Base-by-base conservation (phyloP, 306 rosid genomes). In the Gynostemma pentaphyllum region DNA sequence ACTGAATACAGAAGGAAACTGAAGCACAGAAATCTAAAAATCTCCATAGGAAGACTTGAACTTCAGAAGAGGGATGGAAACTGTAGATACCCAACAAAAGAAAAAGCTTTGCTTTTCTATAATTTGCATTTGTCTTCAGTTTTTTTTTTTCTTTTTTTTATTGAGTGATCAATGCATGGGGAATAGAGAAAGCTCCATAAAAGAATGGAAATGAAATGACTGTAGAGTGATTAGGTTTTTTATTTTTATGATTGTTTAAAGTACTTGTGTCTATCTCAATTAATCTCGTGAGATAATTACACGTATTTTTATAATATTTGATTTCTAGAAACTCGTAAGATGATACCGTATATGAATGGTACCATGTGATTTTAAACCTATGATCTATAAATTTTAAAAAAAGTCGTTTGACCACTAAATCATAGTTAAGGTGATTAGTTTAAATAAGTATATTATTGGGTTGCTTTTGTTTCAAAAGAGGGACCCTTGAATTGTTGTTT, bases 1-100 rank as follows among this genome's bases (percentile, higher is more conserved):
- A 81, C 37, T 67, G 74, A 73, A 67, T 68, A 60, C 45, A 57
- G 15, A 13, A 85, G 83, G 79, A 85, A 73, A 76, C 61, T 49
- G 22, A 67, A 54, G 79, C 53, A 27, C 70, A 74, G 68, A 62
- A 62, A 73, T 53, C 72, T 85, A 74, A 72, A 78, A 78, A 60
- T 81, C 82, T 76, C 94, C 98, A 92, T 92, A 70, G 89, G 78
- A 75, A n/a, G n/a, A 72, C 76, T 86, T 48, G 83, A 64, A 60
- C 64, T 40, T 39, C 50, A 72, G 69, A 70, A 68, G 67, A 63
- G 30, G 24, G 75, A 83, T 49, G 73, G 78, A 79, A 72, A 76
- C 8, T 64, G 74, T 69, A 73, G 56, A 79, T 71, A 55, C 79
- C 79, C 83, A 34, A 67, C 44, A 47, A 67, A 74, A 71, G 80